A percentile compares a stretch with the other conserved stretches of the same genome.
These are phyloP conservation scores for Lupinus albus DNA, from an alignment of 306 rosid species.

Conservation along the genomic window DNA sequence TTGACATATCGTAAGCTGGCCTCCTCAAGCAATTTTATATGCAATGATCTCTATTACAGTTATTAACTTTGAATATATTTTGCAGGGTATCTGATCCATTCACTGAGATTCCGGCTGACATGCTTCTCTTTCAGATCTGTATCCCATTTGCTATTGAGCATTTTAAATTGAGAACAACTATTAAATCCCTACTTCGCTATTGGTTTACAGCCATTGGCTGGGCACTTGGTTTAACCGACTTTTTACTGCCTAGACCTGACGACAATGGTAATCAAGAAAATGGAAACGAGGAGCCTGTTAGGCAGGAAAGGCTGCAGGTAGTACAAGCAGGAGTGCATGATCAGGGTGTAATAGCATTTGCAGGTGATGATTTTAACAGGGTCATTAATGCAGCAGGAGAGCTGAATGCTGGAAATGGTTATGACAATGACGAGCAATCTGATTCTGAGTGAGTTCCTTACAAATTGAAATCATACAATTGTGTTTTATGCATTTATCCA, in stretches of 20 bases:
- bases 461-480: conserved; percentile 5
- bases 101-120: conserved; percentile 97
- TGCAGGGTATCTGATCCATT: conserved; percentile 98
- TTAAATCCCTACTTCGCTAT: conserved; percentile 82
- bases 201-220: conserved; percentile 98
- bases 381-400: conserved; percentile 53
- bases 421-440: conserved; percentile 83
- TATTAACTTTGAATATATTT: conserved; percentile 40
- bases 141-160: conserved; percentile 98
- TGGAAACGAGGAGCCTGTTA: conserved; percentile 81
- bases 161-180: conserved; percentile 91
- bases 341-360: conserved; percentile 64
- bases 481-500: conserved; percentile 3
- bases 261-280: conserved; percentile 80
- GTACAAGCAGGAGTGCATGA: conserved; percentile 68
- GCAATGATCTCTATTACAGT: conserved; percentile 4
- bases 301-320: conserved; percentile 78
- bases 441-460: conserved; percentile 86
- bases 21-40: conserved; percentile 17
- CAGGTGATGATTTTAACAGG: conserved; percentile 63
- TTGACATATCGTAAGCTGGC: conserved; percentile 84
- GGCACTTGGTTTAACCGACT: conserved; percentile 93
- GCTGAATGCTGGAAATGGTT: conserved; percentile 59
- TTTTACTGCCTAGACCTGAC: conserved; percentile 84
- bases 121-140: conserved; percentile 98